Percentiles rank a stretch among this genome's conserved stretches.
Evolutionary conservation across 2,329 filamentous ascomycete species (phyloP).

Genomic region (Aspergillus luchuensis): DNA sequence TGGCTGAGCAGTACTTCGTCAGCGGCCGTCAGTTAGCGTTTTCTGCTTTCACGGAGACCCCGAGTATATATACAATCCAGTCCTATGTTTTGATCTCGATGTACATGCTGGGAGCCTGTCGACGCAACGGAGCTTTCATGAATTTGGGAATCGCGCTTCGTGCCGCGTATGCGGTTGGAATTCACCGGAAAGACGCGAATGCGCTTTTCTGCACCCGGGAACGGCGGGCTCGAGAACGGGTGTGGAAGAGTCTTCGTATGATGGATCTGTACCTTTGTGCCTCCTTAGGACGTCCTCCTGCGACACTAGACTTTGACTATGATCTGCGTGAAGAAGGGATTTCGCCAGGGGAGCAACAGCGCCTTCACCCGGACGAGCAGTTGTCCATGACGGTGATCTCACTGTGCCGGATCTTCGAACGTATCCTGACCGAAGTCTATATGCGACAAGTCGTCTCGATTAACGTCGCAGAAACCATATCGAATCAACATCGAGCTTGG

Average conservation of each 20-base stretch:
- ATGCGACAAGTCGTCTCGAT: conserved; percentile 48
- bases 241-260: conserved; percentile 57
- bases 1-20: conserved; percentile 52
- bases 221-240: conserved; percentile 48
- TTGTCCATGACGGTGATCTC: conserved; percentile 53
- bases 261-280: conserved; percentile 56
- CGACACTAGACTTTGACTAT: conserved; percentile 55
- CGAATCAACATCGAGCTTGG: conserved; percentile 46
- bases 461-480: conserved; percentile 45
- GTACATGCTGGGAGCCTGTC: conserved; percentile 55
- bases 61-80: conserved; percentile 54
- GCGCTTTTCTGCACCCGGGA: conserved; percentile 50
- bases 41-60: conserved; percentile 51
- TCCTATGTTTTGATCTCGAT: conserved; percentile 55
- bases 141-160: conserved; percentile 56
- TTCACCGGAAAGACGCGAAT: conserved; percentile 56
- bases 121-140: conserved; percentile 56
- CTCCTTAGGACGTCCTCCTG: conserved; percentile 54
- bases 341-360: conserved; percentile 25
- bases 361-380: conserved; percentile 37
- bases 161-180: conserved; percentile 55
- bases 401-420: conserved; percentile 46
- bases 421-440: conserved; percentile 47
- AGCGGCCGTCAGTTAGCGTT: conserved; percentile 50
- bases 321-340: conserved; percentile 39